These are phyloP conservation scores for Hibiscus mutabilis DNA, from an alignment of 345 rosid genomes.

Conservation along the genomic window DNA sequence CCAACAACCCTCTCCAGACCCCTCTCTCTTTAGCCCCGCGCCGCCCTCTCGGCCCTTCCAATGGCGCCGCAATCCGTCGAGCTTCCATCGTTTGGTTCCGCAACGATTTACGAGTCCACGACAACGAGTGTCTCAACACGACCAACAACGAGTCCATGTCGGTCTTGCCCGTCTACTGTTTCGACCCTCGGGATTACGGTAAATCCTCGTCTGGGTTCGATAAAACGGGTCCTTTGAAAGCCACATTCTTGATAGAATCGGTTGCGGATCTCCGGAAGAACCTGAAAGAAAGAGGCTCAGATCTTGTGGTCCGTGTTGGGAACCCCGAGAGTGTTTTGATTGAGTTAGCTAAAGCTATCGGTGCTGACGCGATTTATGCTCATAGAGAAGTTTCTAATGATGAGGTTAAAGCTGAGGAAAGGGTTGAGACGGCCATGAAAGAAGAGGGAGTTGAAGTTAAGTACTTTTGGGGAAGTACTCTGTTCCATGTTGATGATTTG, in stretches of 20 bases:
- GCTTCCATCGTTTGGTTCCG: constrained; percentile 92
- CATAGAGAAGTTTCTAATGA: constrained; percentile 83
- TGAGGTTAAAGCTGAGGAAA: constrained; percentile 82
- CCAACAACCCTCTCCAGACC: too few relatives aligned
- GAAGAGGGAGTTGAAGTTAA: constrained; percentile 87
- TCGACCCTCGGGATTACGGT: constrained; percentile 89
- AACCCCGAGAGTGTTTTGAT: constrained; percentile 67
- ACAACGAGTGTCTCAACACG: constrained; percentile 76
- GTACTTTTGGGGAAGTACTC: constrained; percentile 93
- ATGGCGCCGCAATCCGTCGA: constrained; percentile 78
- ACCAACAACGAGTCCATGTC: constrained; percentile 85
- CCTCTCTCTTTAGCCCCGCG: constrained; percentile 83
- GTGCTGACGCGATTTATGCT: constrained; percentile 88
- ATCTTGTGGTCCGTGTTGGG: constrained; percentile 84
- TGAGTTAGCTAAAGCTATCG: constrained; percentile 82
- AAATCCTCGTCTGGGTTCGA: constrained; percentile 85
- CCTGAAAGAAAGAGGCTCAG: constrained; percentile 80
- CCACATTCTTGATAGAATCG: constrained; percentile 73
- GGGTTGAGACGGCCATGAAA: constrained; percentile 75
- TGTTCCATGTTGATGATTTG: constrained; percentile 87
- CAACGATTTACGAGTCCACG: constrained; percentile 85
- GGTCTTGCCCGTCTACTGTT: constrained; percentile 87
- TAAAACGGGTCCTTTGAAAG: constrained; percentile 80
- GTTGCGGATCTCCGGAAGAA: constrained; percentile 83
- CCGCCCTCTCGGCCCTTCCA: constrained; percentile 83